phyloP scores from a whole-genome alignment of 768 basidiomycete genomes.

The Lactifluus pinguis region DNA sequence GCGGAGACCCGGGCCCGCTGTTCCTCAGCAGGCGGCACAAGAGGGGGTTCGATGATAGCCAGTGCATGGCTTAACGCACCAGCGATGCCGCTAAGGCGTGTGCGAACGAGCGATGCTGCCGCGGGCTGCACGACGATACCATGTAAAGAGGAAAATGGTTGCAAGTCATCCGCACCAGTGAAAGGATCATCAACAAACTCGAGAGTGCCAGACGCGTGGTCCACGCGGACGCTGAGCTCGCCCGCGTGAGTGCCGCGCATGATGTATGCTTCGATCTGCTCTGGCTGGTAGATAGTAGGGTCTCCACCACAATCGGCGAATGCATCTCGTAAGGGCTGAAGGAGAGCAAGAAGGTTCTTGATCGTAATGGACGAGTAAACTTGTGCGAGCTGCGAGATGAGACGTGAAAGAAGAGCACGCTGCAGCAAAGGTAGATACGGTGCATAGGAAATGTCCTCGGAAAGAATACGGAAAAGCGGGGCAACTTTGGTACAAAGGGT shows the following conservation, averaged over 20 bases:
- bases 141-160: constrained; percentile 25
- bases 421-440: constrained; percentile 86
- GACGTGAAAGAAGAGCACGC: constrained; percentile 82
- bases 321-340: constrained; percentile 58
- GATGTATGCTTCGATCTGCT: constrained; percentile 81
- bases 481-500: constrained; percentile 71
- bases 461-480: constrained; percentile 62
- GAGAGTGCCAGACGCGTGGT: constrained; percentile 81
- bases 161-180: constrained; percentile 31
- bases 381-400: constrained; percentile 85
- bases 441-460: constrained; percentile 49
- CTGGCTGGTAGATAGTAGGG: constrained; percentile 46
- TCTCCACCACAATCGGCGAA: constrained; percentile 35
- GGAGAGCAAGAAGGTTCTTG: constrained; percentile 65
- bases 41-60: constrained; percentile 39
- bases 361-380: constrained; percentile 86
- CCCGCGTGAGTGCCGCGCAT: constrained; percentile 87
- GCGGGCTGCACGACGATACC: constrained; percentile 57
- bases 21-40: constrained; percentile 42
- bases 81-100: constrained; percentile 71
- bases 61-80: constrained; percentile 62
- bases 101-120: constrained; percentile 62
- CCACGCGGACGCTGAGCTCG: constrained; percentile 77
- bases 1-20: constrained; percentile 48
- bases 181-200: constrained; percentile 78